phyloP scores from a whole-genome alignment of 2,329 filamentous ascomycete genomes.

The Clarireedia paspali region DNA sequence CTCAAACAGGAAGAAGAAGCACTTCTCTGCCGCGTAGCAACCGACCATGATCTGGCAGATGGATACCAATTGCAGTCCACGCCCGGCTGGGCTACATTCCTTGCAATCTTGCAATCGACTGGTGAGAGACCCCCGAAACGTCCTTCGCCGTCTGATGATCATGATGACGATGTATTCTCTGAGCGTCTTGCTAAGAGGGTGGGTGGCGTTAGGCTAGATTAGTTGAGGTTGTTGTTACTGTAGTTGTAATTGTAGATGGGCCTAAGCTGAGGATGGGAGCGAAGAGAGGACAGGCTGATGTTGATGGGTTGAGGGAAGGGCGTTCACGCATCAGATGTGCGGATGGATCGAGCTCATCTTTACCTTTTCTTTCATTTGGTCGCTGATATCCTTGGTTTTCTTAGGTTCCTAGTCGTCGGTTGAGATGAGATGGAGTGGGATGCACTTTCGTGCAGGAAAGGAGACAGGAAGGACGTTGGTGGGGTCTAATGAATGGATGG shows the following conservation, averaged over 20 bases:
- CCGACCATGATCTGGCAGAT: slow-evolving; percentile 70
- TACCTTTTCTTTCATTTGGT: no score
- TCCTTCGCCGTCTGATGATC: slow-evolving; percentile 32
- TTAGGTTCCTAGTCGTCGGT: no score
- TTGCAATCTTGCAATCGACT: slow-evolving; percentile 90
- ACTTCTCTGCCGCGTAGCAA: slow-evolving; percentile 78
- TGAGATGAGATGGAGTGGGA: no score
- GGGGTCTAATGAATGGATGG: no score
- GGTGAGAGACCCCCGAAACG: slow-evolving; percentile 92
- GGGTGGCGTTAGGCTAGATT: slow-evolving; percentile 50
- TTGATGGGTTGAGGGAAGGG: no score
- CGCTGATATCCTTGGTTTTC: no score
- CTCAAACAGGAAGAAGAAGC: slow-evolving; percentile 71
- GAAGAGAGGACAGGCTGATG: neutral
- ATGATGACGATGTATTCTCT: slow-evolving; percentile 26
- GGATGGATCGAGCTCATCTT: no score
- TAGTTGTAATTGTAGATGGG: neutral
- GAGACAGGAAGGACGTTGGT: no score
- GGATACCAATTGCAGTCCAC: slow-evolving; percentile 78
- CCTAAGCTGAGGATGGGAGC: no score
- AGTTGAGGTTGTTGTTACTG: slow-evolving; percentile 5
- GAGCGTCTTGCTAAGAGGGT: slow-evolving; percentile 54
- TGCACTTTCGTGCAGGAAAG: no score
- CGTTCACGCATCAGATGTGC: no score
- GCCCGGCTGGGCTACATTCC: slow-evolving; percentile 86